Base-by-base conservation (phyloP, 2,329 filamentous ascomycete genomes). In the Myrmaecium sp. region DNA sequence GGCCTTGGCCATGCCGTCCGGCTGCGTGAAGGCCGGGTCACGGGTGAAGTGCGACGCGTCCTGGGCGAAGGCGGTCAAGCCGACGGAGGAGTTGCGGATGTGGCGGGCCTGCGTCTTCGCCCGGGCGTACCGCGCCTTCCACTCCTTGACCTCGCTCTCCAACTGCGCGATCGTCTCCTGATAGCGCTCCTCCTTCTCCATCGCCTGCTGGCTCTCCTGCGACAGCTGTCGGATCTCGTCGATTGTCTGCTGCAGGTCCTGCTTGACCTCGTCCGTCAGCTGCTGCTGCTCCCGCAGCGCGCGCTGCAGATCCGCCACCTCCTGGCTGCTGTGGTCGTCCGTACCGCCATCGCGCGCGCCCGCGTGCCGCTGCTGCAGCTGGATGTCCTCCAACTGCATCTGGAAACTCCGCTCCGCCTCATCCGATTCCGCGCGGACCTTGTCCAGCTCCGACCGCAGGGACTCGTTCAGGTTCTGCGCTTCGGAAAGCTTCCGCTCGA, bases 201-300 rank as follows among this genome's bases (percentile, higher is more conserved):
- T 76, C 5, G 76, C 74, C 7, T 74, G 65, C 35, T 72, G 73
- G 41, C 78, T 89, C 38, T 83, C 75, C 37, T 82, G 67, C 4
- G 84, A 91, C 24, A 95, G 64, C 23, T 69, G 60, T 35, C 80
- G 74, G 89, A 95, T 98, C 51, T 98, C 89, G 34, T 69, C 65
- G 22, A 98, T 54, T 46, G 86, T 93, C 26, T 73, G 67, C 30
- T 80, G 73, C 0, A 84, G 83, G 54, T 94, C 81, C 29, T 67
- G 69, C 14, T 80, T 72, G 17, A 94, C 89, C 42, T 93, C 79
- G 33, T 91, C 77, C 0, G 83, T 92, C 2, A 89, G 67, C 30
- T 76, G 66, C 38, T 82, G 74, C 47, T 95, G 86, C 35, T 84
- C 67, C 30, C 74, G 64, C 40, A 94, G 79, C 32, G 69, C 58